A percentile compares a stretch with the other conserved stretches of the same genome.
Evolutionary conservation across 23 red algal genomes (phyloP).

Genomic region (Chondrus crispus): DNA sequence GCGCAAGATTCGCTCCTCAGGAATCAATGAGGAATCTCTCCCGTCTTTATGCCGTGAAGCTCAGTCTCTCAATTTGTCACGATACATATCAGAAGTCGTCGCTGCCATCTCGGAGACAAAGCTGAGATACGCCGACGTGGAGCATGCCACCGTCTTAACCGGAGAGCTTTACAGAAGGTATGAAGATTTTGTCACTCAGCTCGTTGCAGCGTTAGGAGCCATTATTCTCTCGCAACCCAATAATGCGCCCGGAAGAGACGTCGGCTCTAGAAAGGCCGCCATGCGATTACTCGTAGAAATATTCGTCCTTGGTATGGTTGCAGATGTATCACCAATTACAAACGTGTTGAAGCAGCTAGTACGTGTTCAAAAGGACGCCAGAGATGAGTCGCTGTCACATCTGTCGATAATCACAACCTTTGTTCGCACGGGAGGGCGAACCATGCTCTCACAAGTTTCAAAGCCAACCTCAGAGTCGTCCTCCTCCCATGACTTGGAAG

Average conservation of each 20-base stretch:
- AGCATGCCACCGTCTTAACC: slow-evolving; percentile 38
- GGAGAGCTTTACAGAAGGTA: slow-evolving; percentile 70
- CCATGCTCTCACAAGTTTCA: slow-evolving; percentile 10
- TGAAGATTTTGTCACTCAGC: slow-evolving; percentile 62
- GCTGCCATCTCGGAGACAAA: slow-evolving; percentile 68
- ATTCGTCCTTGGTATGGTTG: slow-evolving; percentile 40
- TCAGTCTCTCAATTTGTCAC: slow-evolving; percentile 62
- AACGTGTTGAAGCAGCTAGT: slow-evolving; percentile 46
- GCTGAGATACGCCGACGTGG: slow-evolving; percentile 64
- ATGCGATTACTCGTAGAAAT: slow-evolving; percentile 66
- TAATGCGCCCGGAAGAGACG: slow-evolving; percentile 9
- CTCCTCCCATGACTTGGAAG: no score
- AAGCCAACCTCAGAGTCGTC: not conserved
- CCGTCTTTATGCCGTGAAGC: slow-evolving; percentile 49
- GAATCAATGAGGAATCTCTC: slow-evolving; percentile 17
- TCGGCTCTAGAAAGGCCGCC: slow-evolving; percentile 37
- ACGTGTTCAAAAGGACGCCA: slow-evolving; percentile 13
- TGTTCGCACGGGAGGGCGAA: slow-evolving; percentile 22
- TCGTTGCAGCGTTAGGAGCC: slow-evolving; percentile 19
- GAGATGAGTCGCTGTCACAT: slow-evolving; percentile 22
- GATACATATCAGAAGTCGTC: slow-evolving; percentile 84
- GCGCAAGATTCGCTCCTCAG: slow-evolving; percentile 64
- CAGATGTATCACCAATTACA: slow-evolving; percentile 31
- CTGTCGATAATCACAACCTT: slow-evolving; percentile 52
- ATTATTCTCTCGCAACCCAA: not conserved